Evolutionary conservation across 768 basidiomycete species (phyloP), one percentile per base, ranked within the genome.

Genomic region (Dioszegia aurantiaca): DNA sequence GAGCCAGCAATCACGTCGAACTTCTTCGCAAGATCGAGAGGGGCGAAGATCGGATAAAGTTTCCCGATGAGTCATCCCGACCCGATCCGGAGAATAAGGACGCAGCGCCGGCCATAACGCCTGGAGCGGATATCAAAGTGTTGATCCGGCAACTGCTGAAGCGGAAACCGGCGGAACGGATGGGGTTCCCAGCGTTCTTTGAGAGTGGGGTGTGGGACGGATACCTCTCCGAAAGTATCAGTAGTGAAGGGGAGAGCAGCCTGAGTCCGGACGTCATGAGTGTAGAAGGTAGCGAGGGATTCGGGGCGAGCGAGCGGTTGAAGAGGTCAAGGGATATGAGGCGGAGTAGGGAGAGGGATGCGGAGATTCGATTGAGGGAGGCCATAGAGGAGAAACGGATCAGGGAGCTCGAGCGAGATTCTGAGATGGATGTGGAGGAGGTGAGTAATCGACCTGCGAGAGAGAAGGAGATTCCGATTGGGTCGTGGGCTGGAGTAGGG

Each of bases 1-100:
- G 93, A 16, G 95, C 95, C 0, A 85, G 86, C 76, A 99, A 98
- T 71, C 94, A 97, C 74, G 88, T 98, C 68, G 95, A 97, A 68
- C 83, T 99, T 9, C 79, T 95, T 42, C 89, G 89, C 80, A 88
- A 84, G 82, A 97, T 97, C 58, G 93, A 95, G 73, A 82, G 83
- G 40, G 85, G 89, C n/a, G 89, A 88, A 72, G 89, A 88, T 28
- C 62, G 72, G 43, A 85, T 95, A 71, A 88, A 86, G 76, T 99
- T 97, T 63, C 94, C 94, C 0, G 94, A 97, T 69, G 93, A 97
- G 70, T 88, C 89, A 47, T 81, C 84, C 28, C 51, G 76, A 3
- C 79, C 81, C 12, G 62, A 77, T 41, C 54, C 80, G n/a, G 75
- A 79, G n/a, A 61, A 56, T 28, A 58, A 64, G 26, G 61, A 64